Conservation (phyloP, 108 stramenopile genomes). For the Skeletonema tropicum region DNA sequence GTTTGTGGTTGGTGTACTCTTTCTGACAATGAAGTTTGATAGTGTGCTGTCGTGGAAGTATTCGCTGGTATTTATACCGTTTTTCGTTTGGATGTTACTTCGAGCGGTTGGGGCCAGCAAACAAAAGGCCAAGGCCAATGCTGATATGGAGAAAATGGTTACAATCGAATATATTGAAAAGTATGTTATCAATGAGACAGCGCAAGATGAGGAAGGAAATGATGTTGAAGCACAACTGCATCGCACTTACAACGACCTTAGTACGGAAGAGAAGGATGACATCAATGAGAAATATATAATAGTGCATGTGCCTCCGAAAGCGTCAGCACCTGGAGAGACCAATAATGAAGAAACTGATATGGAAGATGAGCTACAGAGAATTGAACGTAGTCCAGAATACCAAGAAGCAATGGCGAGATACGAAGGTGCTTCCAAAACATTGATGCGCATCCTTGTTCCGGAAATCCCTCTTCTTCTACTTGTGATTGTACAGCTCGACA, state of each 20-base stretch:
- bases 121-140: slow-evolving; percentile 30
- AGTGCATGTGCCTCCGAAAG: slow-evolving; percentile 61
- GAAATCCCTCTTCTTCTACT: slow-evolving; percentile 66
- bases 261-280: slow-evolving; percentile 63
- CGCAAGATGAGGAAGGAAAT: slow-evolving; percentile 49
- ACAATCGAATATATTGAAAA: slow-evolving; percentile 63
- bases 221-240: slow-evolving; percentile 44
- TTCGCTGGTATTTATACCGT: slow-evolving; percentile 38
- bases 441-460: slow-evolving; percentile 55
- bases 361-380: slow-evolving; percentile 55
- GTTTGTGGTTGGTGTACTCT: slow-evolving; percentile 48
- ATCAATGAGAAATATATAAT: slow-evolving; percentile 56
- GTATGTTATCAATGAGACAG: slow-evolving; percentile 59
- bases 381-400: slow-evolving; percentile 71
- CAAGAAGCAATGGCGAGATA: slow-evolving; percentile 61
- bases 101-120: slow-evolving; percentile 40
- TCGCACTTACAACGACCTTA: slow-evolving; percentile 58
- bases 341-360: slow-evolving; percentile 41
- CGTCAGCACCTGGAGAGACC: slow-evolving; percentile 45
- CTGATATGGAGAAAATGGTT: slow-evolving; percentile 62
- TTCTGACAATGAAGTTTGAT: slow-evolving; percentile 55
- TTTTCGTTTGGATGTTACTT: slow-evolving; percentile 47
- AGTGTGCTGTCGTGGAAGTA: slow-evolving; percentile 30
- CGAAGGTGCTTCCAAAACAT: slow-evolving; percentile 31
- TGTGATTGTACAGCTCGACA: slow-evolving; percentile 68